phyloP scores from a whole-genome alignment of 495 filamentous ascomycete genomes.

The Neurospora cerealis region DNA sequence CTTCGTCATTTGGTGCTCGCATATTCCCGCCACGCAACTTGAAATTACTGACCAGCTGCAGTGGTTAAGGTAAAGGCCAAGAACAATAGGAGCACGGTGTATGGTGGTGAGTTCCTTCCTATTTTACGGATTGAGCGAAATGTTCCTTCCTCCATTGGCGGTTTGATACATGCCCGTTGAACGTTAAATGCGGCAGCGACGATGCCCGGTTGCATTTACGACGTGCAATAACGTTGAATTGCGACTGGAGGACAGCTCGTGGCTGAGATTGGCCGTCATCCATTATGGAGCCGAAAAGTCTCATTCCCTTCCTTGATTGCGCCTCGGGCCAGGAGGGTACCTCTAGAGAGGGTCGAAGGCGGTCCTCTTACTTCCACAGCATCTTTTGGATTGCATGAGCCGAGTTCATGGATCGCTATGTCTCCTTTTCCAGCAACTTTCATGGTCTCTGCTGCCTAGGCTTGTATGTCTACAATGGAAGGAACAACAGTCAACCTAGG shows the following conservation, averaged over 20 bases:
- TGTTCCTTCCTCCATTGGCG: neutral
- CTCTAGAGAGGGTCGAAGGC: neutral
- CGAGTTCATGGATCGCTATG: neutral
- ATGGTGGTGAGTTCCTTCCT: neutral
- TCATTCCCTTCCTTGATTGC: neutral
- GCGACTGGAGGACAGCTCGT: neutral
- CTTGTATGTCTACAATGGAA: constrained; percentile 3
- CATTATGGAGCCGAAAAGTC: neutral
- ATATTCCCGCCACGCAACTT: neutral
- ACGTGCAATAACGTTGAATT: neutral
- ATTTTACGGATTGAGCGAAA: neutral
- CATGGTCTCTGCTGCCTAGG: neutral
- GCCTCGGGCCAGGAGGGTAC: neutral
- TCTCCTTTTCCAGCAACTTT: neutral
- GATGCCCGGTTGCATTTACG: neutral
- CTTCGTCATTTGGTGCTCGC: neutral
- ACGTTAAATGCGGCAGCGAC: neutral
- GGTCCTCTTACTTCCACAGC: neutral
- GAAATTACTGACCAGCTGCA: no score
- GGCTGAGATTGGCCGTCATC: neutral
- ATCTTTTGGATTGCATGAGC: neutral
- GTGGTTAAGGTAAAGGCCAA: neutral
- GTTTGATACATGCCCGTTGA: neutral
- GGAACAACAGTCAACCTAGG: constrained; percentile 10
- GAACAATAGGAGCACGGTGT: neutral